phyloP scores from a whole-genome alignment of 202 grass and related monocot species.

The Panicum virgatum region DNA sequence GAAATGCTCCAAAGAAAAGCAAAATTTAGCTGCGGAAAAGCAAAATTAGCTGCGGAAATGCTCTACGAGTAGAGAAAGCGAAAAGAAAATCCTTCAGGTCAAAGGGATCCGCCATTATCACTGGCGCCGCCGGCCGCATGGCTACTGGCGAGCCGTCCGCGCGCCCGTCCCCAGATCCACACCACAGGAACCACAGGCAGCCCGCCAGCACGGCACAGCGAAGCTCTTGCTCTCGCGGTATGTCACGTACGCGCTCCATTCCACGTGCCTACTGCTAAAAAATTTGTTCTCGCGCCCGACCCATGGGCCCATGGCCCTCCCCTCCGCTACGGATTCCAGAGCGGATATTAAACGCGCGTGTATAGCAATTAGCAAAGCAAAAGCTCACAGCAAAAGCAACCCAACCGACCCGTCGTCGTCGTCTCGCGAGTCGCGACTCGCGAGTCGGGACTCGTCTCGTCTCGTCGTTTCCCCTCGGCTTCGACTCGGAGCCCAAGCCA shows the following conservation, averaged over 20 bases:
- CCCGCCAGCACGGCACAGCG: not conserved
- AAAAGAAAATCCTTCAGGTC: not conserved
- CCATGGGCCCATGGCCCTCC: no score
- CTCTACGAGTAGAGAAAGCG: fast-evolving
- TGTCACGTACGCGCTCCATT: not conserved
- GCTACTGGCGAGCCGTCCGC: not conserved
- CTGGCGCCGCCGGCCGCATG: not conserved
- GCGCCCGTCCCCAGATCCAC: not conserved
- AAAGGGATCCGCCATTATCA: not conserved
- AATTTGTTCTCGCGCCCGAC: not conserved
- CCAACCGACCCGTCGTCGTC: not conserved
- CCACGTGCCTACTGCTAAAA: no score
- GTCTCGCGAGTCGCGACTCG: not conserved
- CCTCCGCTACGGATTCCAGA: not conserved
- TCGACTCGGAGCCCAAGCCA: not conserved
- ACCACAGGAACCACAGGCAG: not conserved
- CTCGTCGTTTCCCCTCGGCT: slow-evolving; percentile 4
- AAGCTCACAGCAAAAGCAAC: no score
- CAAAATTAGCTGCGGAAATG: not conserved
- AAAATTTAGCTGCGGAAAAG: no score
- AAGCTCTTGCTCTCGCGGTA: not conserved
- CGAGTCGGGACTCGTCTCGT: not conserved
- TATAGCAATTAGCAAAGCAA: no score
- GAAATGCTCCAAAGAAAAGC: no score
- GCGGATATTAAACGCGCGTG: slow-evolving; percentile 29